A percentile compares a stretch with the other conserved stretches of the same genome.
phyloP scores from a whole-genome alignment of 305 asterid species.

The Plantago rigida region DNA sequence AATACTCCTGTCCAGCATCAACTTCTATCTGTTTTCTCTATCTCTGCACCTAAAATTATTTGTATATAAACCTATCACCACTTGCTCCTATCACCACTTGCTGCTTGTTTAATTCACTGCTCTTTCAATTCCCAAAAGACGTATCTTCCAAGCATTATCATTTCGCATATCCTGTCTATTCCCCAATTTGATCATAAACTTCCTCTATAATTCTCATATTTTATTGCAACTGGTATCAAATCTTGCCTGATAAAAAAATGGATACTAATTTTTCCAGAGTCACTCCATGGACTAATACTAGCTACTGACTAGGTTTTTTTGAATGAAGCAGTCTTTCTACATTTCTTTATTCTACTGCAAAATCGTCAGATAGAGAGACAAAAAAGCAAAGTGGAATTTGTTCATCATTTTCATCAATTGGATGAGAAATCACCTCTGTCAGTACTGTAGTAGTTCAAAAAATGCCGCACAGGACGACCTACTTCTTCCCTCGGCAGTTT shows the following conservation, averaged over 20 bases:
- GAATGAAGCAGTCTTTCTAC: too few species aligned
- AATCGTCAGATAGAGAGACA: too few species aligned
- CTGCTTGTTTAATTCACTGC: not conserved
- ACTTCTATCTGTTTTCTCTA: not conserved
- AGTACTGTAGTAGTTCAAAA: conserved; percentile 3
- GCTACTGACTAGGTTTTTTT: too few species aligned
- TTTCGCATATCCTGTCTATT: not conserved
- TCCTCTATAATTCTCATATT: too few species aligned
- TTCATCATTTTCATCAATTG: not conserved
- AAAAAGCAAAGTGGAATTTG: not conserved
- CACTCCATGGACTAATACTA: too few species aligned
- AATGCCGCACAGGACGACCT: conserved; percentile 93
- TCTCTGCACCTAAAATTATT: not conserved
- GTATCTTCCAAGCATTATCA: too few species aligned
- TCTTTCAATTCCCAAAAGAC: too few species aligned
- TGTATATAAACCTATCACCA: not conserved
- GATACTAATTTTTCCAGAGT: too few species aligned
- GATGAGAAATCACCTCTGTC: too few species aligned
- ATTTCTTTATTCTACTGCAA: too few species aligned
- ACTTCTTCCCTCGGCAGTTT: conserved; percentile 78
- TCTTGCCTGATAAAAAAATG: too few species aligned
- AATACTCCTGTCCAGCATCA: not conserved
- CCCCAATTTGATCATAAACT: not conserved
- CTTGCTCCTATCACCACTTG: not conserved
- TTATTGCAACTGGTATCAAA: too few species aligned